phyloP scores from a whole-genome alignment of 768 basidiomycete species.

The Xerocomellus dryophilus region DNA sequence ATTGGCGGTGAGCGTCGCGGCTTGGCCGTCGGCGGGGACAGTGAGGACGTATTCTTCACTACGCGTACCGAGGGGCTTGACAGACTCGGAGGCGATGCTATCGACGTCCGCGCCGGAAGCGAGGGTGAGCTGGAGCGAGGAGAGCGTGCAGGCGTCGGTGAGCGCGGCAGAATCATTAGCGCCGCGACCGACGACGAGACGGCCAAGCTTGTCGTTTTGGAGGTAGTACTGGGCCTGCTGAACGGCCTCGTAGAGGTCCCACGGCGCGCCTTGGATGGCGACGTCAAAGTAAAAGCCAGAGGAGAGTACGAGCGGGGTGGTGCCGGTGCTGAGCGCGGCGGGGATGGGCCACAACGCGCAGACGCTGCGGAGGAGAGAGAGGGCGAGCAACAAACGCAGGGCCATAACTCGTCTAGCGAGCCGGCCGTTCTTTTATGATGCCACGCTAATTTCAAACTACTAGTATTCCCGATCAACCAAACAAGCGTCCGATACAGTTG shows the following conservation, averaged over 20 bases:
- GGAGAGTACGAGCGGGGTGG: conserved; percentile 23
- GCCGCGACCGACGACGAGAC: conserved; percentile 41
- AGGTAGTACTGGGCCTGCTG: conserved; percentile 31
- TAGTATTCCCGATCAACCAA: conserved; percentile 15
- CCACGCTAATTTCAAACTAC: background rate
- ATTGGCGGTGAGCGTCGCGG: conserved; percentile 41
- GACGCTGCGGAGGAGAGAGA: conserved; percentile 12
- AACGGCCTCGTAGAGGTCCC: conserved; percentile 36
- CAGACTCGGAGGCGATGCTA: conserved; percentile 37
- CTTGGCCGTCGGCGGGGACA: conserved; percentile 36
- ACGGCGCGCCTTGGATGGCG: conserved; percentile 24
- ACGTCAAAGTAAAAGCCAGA: conserved; percentile 30
- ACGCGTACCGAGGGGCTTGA: conserved; percentile 33
- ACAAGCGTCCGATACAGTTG: conserved; percentile 46
- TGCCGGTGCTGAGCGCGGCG: conserved; percentile 19
- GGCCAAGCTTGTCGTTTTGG: conserved; percentile 36
- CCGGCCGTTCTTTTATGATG: background rate
- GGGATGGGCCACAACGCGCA: conserved; percentile 36
- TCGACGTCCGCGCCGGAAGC: conserved; percentile 8
- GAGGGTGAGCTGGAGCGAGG: conserved; percentile 30
- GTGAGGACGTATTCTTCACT: conserved; percentile 45
- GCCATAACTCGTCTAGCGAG: background rate
- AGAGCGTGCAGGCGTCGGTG: conserved; percentile 23
- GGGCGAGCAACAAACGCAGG: conserved; percentile 1
- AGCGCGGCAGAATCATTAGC: conserved; percentile 31